phyloP scores from a whole-genome alignment of 345 rosid genomes.

The Mercurialis annua region DNA sequence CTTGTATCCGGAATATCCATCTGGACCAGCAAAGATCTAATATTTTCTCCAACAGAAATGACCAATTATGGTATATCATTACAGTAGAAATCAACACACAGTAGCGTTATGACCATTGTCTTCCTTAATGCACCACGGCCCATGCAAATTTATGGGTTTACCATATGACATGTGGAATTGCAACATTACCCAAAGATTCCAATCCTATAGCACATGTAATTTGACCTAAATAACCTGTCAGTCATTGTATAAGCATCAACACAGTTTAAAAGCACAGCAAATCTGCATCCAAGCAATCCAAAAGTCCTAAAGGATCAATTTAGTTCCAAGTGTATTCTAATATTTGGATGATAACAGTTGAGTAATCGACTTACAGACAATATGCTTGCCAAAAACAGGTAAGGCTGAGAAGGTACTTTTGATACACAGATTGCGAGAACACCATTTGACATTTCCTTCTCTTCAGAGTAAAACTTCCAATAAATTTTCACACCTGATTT shows the following conservation, averaged over 20 bases:
- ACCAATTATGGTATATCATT: neutral
- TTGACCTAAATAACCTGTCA: neutral
- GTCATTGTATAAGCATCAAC: neutral
- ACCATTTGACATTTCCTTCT: constrained; percentile 59
- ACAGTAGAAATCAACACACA: neutral
- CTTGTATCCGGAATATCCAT: no score
- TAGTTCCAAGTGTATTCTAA: neutral
- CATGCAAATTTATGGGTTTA: neutral
- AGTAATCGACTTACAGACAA: constrained; percentile 53
- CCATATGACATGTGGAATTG: neutral
- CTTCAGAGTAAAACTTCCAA: constrained; percentile 63
- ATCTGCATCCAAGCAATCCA: neutral
- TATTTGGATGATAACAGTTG: neutral
- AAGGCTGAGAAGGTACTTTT: constrained; percentile 53
- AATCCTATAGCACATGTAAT: neutral
- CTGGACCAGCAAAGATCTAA: no score
- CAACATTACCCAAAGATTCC: neutral
- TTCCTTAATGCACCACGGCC: no score
- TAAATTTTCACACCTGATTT: constrained; percentile 53
- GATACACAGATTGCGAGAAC: constrained; percentile 58
- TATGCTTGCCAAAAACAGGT: constrained; percentile 46
- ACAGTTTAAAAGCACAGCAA: neutral
- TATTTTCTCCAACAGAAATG: no score
- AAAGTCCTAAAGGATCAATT: neutral
- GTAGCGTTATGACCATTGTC: neutral